Evolutionary conservation across 108 stramenopile species (phyloP).

Genomic region (Cylindrotheca fusiformis): DNA sequence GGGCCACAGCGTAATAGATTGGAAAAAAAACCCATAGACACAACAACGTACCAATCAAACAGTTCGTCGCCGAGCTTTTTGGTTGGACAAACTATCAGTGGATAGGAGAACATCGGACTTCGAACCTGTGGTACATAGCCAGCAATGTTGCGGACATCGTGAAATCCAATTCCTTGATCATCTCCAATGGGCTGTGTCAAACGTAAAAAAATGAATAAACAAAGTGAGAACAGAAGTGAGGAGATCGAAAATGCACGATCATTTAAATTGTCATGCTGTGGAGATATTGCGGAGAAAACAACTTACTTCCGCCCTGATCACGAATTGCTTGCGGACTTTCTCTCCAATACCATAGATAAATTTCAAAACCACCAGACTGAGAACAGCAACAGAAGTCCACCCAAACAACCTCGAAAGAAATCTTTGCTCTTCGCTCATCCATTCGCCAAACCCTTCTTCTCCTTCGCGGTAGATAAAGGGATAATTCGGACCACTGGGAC

Average conservation of each 20-base stretch:
- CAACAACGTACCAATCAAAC: constrained; percentile 46
- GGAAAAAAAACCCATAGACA: neutral
- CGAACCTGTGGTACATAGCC: constrained; percentile 74
- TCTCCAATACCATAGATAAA: constrained; percentile 20
- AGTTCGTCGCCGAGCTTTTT: constrained; percentile 63
- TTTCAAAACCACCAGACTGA: constrained; percentile 36
- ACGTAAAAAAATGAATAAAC: neutral
- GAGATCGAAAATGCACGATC: no score
- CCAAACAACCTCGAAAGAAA: constrained; percentile 13
- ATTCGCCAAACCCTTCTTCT: constrained; percentile 19
- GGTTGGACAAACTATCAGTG: constrained; percentile 66
- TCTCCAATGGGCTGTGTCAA: constrained; percentile 17
- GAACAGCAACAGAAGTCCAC: constrained; percentile 26
- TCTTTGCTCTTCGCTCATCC: constrained; percentile 10
- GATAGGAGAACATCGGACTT: constrained; percentile 62
- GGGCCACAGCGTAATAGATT: neutral
- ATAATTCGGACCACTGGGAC: constrained; percentile 9
- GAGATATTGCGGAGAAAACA: neutral
- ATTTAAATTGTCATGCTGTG: no score
- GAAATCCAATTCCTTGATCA: constrained; percentile 60
- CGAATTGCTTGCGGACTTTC: constrained; percentile 7
- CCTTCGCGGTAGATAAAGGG: constrained; percentile 43
- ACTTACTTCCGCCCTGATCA: constrained; percentile 10
- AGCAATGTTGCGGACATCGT: constrained; percentile 41
- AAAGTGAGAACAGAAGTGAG: neutral